These are phyloP conservation scores for Vicia villosa DNA, from an alignment of 306 rosid genomes.

Conservation along the genomic window DNA sequence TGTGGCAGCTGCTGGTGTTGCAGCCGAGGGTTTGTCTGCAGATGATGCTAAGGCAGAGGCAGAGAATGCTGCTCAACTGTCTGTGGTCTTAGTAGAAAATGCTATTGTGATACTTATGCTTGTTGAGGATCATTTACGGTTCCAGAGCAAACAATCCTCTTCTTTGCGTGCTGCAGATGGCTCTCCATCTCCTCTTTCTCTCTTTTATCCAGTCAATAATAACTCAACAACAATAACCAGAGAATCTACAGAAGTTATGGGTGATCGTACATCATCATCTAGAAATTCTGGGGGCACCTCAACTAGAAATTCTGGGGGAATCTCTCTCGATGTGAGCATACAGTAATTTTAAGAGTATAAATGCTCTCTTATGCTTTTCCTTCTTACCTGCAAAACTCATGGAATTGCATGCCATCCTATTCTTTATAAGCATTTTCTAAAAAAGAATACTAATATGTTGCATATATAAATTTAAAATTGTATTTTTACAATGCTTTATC, in stretches of 20 bases:
- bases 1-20: conserved; percentile 95
- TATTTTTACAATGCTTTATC: conserved; percentile 14
- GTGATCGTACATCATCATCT: conserved; percentile 52
- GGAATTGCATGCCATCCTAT: conserved; percentile 30
- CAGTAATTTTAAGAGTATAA: conserved; percentile 25
- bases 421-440: conserved; percentile 5
- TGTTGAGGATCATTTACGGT: conserved; percentile 97
- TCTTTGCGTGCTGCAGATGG: conserved; percentile 58
- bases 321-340: conserved; percentile 74
- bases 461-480: neutral
- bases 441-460: neutral
- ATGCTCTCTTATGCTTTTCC: conserved; percentile 7
- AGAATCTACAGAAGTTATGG: conserved; percentile 51
- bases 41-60: conserved; percentile 82
- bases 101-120: conserved; percentile 97
- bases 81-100: conserved; percentile 95
- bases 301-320: conserved; percentile 64
- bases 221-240: conserved; percentile 44
- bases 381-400: conserved; percentile 26
- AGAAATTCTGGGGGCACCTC: conserved; percentile 58
- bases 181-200: conserved; percentile 83
- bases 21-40: conserved; percentile 91
- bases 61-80: conserved; percentile 87
- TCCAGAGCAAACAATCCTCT: conserved; percentile 73
- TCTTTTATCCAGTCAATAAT: conserved; percentile 58